These are phyloP conservation scores for Lyophyllum decastes DNA, from an alignment of 768 basidiomycete genomes.

Conservation along the genomic window DNA sequence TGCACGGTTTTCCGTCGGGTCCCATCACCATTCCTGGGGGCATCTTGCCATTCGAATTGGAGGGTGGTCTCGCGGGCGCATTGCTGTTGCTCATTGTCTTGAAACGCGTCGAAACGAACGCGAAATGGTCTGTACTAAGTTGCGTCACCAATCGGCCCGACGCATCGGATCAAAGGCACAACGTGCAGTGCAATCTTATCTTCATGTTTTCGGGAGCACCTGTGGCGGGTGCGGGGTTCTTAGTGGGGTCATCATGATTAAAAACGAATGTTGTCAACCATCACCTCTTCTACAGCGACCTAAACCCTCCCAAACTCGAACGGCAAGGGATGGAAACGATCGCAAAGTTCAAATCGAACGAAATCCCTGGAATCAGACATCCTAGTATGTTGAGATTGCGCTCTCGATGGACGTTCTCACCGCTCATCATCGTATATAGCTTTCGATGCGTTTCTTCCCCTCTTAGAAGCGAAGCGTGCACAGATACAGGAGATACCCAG, in stretches of 20 bases:
- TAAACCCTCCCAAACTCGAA: too few relatives aligned
- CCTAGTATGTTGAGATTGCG: slow-evolving; percentile 30
- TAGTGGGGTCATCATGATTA: neutral
- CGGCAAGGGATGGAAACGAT: slow-evolving; percentile 35
- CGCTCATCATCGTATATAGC: neutral
- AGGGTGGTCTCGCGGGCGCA: neutral
- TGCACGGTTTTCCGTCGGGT: slow-evolving; percentile 94
- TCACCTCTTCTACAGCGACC: too few relatives aligned
- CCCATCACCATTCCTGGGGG: slow-evolving; percentile 88
- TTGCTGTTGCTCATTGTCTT: slow-evolving; percentile 7
- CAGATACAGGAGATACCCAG: slow-evolving; percentile 49
- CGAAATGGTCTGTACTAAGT: too few relatives aligned
- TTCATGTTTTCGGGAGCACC: neutral
- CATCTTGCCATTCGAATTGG: slow-evolving; percentile 27
- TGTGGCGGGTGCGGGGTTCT: neutral
- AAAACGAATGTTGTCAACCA: too few relatives aligned
- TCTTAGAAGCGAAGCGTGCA: slow-evolving; percentile 47
- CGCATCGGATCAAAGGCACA: neutral
- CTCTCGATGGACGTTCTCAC: neutral
- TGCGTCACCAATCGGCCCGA: neutral
- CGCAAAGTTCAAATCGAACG: slow-evolving; percentile 27
- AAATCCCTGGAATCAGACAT: slow-evolving; percentile 30
- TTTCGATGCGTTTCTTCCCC: slow-evolving; percentile 24
- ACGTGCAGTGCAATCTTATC: neutral
- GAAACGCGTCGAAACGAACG: neutral